A percentile compares a stretch with the other conserved stretches of the same genome.
phyloP scores from a whole-genome alignment of 805 yeast genomes.

The Saccharomycopsis sp. region DNA sequence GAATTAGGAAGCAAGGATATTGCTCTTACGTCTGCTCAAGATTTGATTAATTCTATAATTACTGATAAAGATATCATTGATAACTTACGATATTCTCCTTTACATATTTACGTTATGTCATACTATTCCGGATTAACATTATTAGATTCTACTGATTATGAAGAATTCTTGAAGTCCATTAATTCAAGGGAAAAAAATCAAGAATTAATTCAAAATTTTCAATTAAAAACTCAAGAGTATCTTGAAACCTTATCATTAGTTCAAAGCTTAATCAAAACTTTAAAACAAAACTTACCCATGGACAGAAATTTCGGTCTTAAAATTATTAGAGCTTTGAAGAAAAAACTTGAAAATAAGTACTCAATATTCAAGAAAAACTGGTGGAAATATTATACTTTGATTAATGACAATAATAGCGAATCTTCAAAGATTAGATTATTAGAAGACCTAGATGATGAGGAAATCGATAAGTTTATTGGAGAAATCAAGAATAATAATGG shows the following conservation, averaged over 20 bases:
- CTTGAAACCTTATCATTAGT: slow-evolving; percentile 33
- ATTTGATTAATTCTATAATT: slow-evolving; percentile 47
- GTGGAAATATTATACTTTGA: slow-evolving; percentile 20
- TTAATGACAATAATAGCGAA: slow-evolving; percentile 19
- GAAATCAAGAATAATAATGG: slow-evolving; percentile 21
- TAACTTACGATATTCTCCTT: slow-evolving; percentile 53
- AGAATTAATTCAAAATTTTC: slow-evolving; percentile 4
- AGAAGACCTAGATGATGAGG: slow-evolving; percentile 19
- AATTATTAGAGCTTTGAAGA: slow-evolving; percentile 27
- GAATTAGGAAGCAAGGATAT: slow-evolving; percentile 25
- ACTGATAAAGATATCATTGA: slow-evolving; percentile 48
- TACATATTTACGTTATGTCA: slow-evolving; percentile 63
- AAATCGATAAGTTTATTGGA: slow-evolving; percentile 15
- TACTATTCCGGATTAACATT: slow-evolving; percentile 54
- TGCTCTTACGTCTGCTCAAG: slow-evolving; percentile 53
- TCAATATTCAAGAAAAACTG: slow-evolving; percentile 17
- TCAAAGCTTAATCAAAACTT: slow-evolving; percentile 32
- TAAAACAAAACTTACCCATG: slow-evolving; percentile 38
- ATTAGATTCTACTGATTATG: slow-evolving; percentile 37
- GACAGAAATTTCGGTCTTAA: slow-evolving; percentile 41
- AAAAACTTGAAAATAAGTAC: slow-evolving; percentile 23
- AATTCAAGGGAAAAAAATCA: too few species aligned
- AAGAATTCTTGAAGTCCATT: too few species aligned
- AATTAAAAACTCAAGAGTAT: slow-evolving; percentile 21
- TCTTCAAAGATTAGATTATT: slow-evolving; percentile 13